Evolutionary conservation across 176 grass and related monocot genomes (phyloP), one percentile per base, ranked within the genome.

Genomic region (Poa annua): DNA sequence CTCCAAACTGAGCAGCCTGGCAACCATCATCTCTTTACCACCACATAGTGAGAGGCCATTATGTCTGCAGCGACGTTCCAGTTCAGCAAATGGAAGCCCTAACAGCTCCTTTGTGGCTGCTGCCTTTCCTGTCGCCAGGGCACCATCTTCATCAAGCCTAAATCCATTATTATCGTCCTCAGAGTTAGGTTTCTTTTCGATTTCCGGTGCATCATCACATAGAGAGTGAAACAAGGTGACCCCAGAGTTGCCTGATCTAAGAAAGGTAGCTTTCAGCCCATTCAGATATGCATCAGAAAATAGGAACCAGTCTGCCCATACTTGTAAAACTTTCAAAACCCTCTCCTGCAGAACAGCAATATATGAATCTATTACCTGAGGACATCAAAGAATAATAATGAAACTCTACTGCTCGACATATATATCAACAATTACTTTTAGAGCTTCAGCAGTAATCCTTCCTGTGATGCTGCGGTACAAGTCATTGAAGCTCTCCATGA

Each of bases 281-380:
- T 94, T 96, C 77, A 99, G 75, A 78, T 92, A 99, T 87, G 91
- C 93, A 88, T 99, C 96, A 17, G 96, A 99, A 88, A 99, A 99
- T 50, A 99, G 85, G 78, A 99, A 99, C 96, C 96, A 99, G 75
- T 99, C 96, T 60, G 89, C 93, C 96, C 96, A 99, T 81, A 99
- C 96, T 89, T 96, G 96, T 85, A 99, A 81, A 81, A 99, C 96
- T 82, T 99, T 99, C 78, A 92, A 45, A 82, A 99, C 96, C 81
- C 96, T 88, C 86, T 99, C 96, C 96, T 99, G 75, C 57, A 82
- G 52, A 86, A 82, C 17, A 80, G 44, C 70, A 72, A 86, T 66
- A 86, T 85, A 85, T 80, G 7, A 49, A 74, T 61, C 52, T 53
- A 79, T 49, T 10, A 76, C 71, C 45, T 34, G 50, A 86, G 36